A percentile compares a stretch with the other conserved stretches of the same genome.
Conservation (phyloP, 768 basidiomycete species). For the Termitomyces sp. region DNA sequence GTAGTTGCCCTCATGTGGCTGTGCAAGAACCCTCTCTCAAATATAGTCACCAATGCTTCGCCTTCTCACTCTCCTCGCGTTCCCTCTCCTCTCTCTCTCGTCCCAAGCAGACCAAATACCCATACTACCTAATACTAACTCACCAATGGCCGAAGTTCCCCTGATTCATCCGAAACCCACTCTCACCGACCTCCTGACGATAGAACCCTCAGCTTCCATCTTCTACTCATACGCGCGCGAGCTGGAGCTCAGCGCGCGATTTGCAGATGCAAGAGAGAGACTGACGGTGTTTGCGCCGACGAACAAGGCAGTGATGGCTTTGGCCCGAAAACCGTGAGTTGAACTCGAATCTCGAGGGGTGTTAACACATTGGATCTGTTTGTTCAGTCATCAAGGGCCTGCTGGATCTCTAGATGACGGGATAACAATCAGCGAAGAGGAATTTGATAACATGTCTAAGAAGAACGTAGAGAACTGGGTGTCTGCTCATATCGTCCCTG, state of each 20-base stretch:
- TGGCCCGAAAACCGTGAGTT: slow-evolving; percentile 77
- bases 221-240: slow-evolving; percentile 83
- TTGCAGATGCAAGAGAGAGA: slow-evolving; percentile 30
- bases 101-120: slow-evolving; percentile 29
- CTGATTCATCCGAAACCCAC: slow-evolving; percentile 43
- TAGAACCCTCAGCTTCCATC: slow-evolving; percentile 70
- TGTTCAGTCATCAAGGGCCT: slow-evolving; percentile 49
- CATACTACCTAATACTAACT: slow-evolving; percentile 16
- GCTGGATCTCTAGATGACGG: slow-evolving; percentile 27
- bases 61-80: slow-evolving; percentile 22
- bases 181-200: slow-evolving; percentile 72
- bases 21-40: background rate
- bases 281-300: slow-evolving; percentile 75
- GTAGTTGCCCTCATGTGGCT: background rate
- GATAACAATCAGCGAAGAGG: slow-evolving; percentile 57
- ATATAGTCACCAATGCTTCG: slow-evolving; percentile 23
- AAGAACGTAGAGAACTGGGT: slow-evolving; percentile 77
- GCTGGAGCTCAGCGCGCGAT: slow-evolving; percentile 47
- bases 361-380: background rate
- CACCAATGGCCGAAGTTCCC: slow-evolving; percentile 22
- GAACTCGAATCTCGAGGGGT: background rate
- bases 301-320: slow-evolving; percentile 82
- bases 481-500: slow-evolving; percentile 78
- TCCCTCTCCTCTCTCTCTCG: slow-evolving; percentile 24
- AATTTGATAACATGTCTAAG: slow-evolving; percentile 54